These are phyloP conservation scores for Pezizomycotina sp. DNA, from an alignment of 2,329 filamentous ascomycete genomes.

Conservation along the genomic window DNA sequence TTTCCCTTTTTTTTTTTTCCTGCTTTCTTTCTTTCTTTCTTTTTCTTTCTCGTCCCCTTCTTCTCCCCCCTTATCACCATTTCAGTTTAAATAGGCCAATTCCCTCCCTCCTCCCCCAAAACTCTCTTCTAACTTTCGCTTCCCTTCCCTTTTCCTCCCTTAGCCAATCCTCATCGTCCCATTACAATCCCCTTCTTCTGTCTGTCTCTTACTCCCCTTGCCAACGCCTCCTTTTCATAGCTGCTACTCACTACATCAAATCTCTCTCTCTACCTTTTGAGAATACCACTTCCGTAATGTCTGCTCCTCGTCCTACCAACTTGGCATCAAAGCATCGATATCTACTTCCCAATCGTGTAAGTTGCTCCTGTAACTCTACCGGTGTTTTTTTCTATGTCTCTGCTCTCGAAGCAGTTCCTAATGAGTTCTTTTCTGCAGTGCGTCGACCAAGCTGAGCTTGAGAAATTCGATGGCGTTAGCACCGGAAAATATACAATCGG, in stretches of 20 bases:
- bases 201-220: slow-evolving; percentile 9
- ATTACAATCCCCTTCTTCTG: slow-evolving; percentile 1
- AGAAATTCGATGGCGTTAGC: slow-evolving; percentile 72
- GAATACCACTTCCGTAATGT: slow-evolving; percentile 4
- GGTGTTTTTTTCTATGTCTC: neutral
- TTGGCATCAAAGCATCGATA: slow-evolving; percentile 79
- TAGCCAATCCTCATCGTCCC: neutral
- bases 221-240: slow-evolving; percentile 13
- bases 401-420: slow-evolving; percentile 4
- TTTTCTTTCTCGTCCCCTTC: slow-evolving; percentile 15
- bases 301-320: slow-evolving; percentile 5
- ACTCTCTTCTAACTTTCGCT: slow-evolving; percentile 3
- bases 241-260: slow-evolving; percentile 2
- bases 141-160: slow-evolving; percentile 8
- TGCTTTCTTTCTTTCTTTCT: slow-evolving; percentile 10
- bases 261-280: slow-evolving; percentile 3
- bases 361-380: slow-evolving; percentile 26
- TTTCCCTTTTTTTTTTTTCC: slow-evolving; percentile 9
- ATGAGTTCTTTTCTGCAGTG: slow-evolving; percentile 39
- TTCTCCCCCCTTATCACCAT: slow-evolving; percentile 14
- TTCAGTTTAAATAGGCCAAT: slow-evolving; percentile 9
- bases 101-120: slow-evolving; percentile 4
- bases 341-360: slow-evolving; percentile 76
- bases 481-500: slow-evolving; percentile 80
- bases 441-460: slow-evolving; percentile 66